Evolutionary conservation across 2,329 filamentous ascomycete species (phyloP), one percentile per base, ranked within the genome.

Genomic region (Trichoderma guizhouense): DNA sequence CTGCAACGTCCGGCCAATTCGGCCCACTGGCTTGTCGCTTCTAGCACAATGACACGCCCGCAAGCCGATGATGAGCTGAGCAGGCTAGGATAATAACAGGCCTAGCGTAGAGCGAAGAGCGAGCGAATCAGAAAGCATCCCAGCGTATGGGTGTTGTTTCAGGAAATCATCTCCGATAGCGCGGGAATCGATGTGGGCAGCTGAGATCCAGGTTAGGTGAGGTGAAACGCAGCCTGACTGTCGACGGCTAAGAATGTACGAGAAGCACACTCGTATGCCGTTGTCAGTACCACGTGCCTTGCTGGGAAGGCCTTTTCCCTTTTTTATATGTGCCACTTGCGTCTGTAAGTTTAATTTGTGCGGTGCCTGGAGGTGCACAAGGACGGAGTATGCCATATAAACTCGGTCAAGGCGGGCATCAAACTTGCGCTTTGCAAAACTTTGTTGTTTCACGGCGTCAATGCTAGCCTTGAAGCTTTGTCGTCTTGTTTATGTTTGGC

Each of bases 161-260:
- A 70, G 71, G 71, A 72, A 72, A 70, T 72, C 71, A 72, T 72
- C 66, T 72, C 71, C 71, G 71, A 70, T 69, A 70, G 64, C 66
- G 65, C 55, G 51, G 30, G 63, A 60, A 39, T 65, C 51, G 18
- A 70, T 69, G 65, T 72, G 71, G 71, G 66, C 66, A 51, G 71
- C 71, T 69, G 71, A 72, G 71, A 70, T 70, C 60, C 57, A 58
- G 30, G 58, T 43, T 63, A 64, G 66, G 66, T 69, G 66, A 69
- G 28, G 71, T 72, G 63, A 72, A 65, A 72, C 66, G 65, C 39
- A 64, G 60, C 47, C 55, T 62, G 39, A 26, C 55, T 15, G 62
- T 47, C 24, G 5, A 55, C 4, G 28, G 53, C 32, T 34, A 61
- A 21, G 15, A 43, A 21, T n/a, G 55, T 36, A 43, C 63, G 53